Conservation (phyloP, 192 early-diverging fungal genomes). For the Dissophora globulifera region DNA sequence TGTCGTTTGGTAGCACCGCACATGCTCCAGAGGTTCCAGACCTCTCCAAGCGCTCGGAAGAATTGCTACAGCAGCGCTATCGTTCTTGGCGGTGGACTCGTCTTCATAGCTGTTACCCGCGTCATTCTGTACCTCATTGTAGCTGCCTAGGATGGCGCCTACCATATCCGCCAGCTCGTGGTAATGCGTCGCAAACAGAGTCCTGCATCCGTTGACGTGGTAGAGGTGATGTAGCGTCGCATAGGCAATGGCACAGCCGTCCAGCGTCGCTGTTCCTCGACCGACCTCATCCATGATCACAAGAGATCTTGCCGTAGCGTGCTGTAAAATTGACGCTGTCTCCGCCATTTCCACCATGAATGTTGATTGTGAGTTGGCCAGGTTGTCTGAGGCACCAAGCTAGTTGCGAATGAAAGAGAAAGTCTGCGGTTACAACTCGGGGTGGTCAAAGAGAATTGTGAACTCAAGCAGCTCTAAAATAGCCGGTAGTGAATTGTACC, state of each 20-base stretch:
- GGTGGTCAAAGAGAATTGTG: no score
- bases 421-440: no score
- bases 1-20: conserved; percentile 50
- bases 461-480: no score
- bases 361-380: conserved; percentile 61
- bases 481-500: no score
- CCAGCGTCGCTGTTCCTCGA: conserved; percentile 67
- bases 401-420: no score
- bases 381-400: conserved; percentile 65
- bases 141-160: conserved; percentile 12
- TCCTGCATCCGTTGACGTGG: conserved; percentile 65
- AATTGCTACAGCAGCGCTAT: neutral
- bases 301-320: conserved; percentile 57
- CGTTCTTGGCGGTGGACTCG: neutral
- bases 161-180: conserved; percentile 73
- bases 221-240: conserved; percentile 71
- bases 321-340: conserved; percentile 56
- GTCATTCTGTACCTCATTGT: neutral
- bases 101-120: neutral
- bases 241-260: conserved; percentile 79
- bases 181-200: conserved; percentile 84
- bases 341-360: conserved; percentile 68
- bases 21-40: conserved; percentile 11
- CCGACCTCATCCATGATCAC: conserved; percentile 67
- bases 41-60: conserved; percentile 12